phyloP scores from a whole-genome alignment of 2,329 filamentous ascomycete species.

The Alternaria rosae region DNA sequence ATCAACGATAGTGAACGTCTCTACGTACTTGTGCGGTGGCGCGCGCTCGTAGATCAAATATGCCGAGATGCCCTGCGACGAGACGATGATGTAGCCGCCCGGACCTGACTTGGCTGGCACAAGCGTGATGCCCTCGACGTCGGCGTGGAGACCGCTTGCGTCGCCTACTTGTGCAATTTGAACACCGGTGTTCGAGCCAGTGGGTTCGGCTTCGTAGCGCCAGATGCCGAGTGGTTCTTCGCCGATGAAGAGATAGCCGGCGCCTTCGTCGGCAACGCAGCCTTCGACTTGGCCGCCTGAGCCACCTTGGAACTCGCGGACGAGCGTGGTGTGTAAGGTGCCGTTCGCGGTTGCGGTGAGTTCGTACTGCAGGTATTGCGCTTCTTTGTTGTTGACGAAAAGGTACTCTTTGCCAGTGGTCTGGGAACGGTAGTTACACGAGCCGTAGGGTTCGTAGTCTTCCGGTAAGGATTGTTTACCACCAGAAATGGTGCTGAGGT shows the following conservation, averaged over 20 bases:
- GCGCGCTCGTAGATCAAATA: slow-evolving; percentile 61
- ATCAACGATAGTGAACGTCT: slow-evolving; percentile 58
- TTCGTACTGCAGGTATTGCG: slow-evolving; percentile 63
- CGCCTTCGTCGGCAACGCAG: slow-evolving; percentile 61
- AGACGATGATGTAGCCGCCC: slow-evolving; percentile 61
- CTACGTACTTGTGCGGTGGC: slow-evolving; percentile 59
- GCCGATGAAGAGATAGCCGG: slow-evolving; percentile 60
- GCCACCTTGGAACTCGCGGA: slow-evolving; percentile 61
- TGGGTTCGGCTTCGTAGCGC: slow-evolving; percentile 62
- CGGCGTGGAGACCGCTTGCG: slow-evolving; percentile 56
- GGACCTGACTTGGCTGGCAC: slow-evolving; percentile 55
- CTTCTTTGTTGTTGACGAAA: slow-evolving; percentile 63
- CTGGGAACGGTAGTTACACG: slow-evolving; percentile 59
- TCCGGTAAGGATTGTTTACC: slow-evolving; percentile 57
- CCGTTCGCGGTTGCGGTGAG: slow-evolving; percentile 52
- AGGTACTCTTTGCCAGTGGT: slow-evolving; percentile 60
- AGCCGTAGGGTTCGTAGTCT: slow-evolving; percentile 61
- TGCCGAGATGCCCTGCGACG: slow-evolving; percentile 61
- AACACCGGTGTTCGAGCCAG: slow-evolving; percentile 45
- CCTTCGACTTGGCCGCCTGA: slow-evolving; percentile 63
- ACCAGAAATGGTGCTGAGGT: slow-evolving; percentile 54
- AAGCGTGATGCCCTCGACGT: slow-evolving; percentile 63
- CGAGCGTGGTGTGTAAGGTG: slow-evolving; percentile 56
- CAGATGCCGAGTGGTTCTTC: slow-evolving; percentile 62
- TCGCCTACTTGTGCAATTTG: slow-evolving; percentile 56